Evolutionary conservation across 1,284 basidiomycete species (phyloP).

Genomic region (Wallemia hederae): DNA sequence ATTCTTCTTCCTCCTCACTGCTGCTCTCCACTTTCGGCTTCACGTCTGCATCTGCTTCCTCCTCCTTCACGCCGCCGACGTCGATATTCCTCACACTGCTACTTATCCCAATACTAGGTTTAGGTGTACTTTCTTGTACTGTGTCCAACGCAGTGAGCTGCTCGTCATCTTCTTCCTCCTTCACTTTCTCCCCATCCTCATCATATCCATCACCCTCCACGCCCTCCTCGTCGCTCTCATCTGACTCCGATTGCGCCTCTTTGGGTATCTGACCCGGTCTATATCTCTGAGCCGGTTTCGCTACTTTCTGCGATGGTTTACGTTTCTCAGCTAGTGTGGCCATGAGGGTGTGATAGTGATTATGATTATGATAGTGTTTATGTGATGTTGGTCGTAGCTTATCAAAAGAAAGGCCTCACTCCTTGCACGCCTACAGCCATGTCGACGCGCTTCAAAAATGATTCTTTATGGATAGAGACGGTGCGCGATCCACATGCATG

Average conservation of each 20-base stretch:
- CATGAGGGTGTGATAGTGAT: not conserved
- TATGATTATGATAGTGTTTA: too few species aligned
- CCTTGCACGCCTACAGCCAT: not conserved
- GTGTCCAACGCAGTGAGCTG: not conserved
- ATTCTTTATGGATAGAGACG: not conserved
- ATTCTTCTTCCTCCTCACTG: conserved; percentile 23
- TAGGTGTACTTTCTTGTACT: not conserved
- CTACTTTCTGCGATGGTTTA: conserved; percentile 3
- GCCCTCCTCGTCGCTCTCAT: conserved; percentile 4
- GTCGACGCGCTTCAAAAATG: not conserved
- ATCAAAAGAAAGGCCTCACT: too few species aligned
- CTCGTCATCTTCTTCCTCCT: not conserved
- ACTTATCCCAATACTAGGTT: not conserved
- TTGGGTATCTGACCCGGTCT: conserved; percentile 13
- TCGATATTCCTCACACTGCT: not conserved
- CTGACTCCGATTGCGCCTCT: conserved; percentile 1
- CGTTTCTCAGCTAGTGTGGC: not conserved
- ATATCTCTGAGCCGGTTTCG: conserved; percentile 12
- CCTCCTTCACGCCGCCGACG: not conserved
- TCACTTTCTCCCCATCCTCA: not conserved
- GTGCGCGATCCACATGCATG: not conserved
- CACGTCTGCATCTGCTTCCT: not conserved
- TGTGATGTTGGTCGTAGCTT: not conserved
- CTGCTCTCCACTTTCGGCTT: conserved; percentile 14
- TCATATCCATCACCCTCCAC: not conserved